Base-by-base conservation (phyloP, 2,329 filamentous ascomycete species). In the Pestalotiopsis sp. region DNA sequence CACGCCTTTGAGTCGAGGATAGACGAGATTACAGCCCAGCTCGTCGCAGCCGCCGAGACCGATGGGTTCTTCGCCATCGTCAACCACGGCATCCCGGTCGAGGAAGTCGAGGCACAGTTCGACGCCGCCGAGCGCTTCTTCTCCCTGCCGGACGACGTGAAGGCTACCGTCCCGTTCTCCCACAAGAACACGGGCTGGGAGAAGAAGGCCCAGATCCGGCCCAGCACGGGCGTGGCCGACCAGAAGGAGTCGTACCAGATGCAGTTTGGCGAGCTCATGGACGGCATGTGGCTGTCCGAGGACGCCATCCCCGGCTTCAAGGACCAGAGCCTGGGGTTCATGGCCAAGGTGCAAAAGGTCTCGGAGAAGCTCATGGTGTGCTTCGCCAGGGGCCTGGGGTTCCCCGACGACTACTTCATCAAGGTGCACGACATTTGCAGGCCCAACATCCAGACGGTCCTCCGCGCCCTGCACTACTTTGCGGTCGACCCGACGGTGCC, bases 241-340 rank as follows among this genome's bases (percentile, higher is more conserved):
- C 82, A 81, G 63, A 90, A 90, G 72, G 88, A 90, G 75, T 87
- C 84, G 11, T 88, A 89, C 73, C 88, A 90, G 74, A 79, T 90
- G 75, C 88, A 90, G 73, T 89, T 88, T 69, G 86, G 88, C n/a
- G 78, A 79, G 63, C 83, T 82, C 67, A 85, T 87, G 82, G 75
- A 81, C 13, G 82, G 80, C 58, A 77, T 79, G 68, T 90, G 88
- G 88, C 78, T 88, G 11, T 71, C 76, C 48, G 83, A 88, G 7
- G 70, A 75, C 0, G 71, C 79, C 1, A 75, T 88, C 0, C 83
- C 85, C 0, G 83, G 81, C 1, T 90, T 90, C 75, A 77, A 80
- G 57, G 68, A 74, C 0, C 75, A 74, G 1, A 79, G 82, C 5
- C 75, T 86, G 1, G 70, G 70, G 1, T 90, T 90, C 75, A 90